A percentile compares a stretch with the other conserved stretches of the same genome.
Evolutionary conservation across 306 rosid genomes (phyloP).

Genomic region (Vachellia collinsii): DNA sequence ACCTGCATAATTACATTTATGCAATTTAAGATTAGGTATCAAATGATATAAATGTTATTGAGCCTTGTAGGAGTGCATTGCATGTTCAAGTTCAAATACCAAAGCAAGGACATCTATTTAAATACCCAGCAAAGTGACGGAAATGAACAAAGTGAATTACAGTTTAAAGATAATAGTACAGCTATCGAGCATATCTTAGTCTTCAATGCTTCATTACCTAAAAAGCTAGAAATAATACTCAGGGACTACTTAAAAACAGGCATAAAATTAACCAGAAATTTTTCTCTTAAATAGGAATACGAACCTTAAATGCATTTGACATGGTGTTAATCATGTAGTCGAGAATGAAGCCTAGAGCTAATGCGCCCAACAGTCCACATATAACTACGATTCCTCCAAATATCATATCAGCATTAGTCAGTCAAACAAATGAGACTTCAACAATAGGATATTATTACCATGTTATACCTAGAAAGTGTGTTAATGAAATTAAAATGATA

Average conservation of each 20-base stretch:
- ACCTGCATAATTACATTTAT: no score
- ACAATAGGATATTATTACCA: not conserved
- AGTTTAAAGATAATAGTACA: not conserved
- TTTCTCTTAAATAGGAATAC: conserved; percentile 25
- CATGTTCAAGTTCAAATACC: no score
- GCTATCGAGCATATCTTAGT: not conserved
- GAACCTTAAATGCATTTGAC: conserved; percentile 90
- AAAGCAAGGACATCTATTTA: not conserved
- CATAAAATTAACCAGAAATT: not conserved
- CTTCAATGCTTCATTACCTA: not conserved
- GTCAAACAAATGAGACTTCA: conserved; percentile 41
- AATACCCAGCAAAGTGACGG: not conserved
- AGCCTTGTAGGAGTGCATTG: no score
- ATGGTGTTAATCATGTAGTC: conserved; percentile 68
- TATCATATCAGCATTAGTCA: conserved; percentile 79
- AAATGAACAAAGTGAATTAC: not conserved
- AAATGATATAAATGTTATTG: no score
- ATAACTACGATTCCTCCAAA: conserved; percentile 82
- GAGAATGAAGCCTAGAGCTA: conserved; percentile 69
- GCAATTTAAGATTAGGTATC: no score
- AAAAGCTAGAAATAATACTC: conserved; percentile 7
- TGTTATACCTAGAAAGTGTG: conserved; percentile 1
- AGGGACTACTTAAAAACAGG: not conserved
- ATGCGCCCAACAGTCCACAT: conserved; percentile 74
- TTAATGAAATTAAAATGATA: not conserved